A percentile compares a stretch with the other conserved stretches of the same genome.
Evolutionary conservation across 768 basidiomycete species (phyloP).

Genomic region (Strobilomyces echinocephalus): DNA sequence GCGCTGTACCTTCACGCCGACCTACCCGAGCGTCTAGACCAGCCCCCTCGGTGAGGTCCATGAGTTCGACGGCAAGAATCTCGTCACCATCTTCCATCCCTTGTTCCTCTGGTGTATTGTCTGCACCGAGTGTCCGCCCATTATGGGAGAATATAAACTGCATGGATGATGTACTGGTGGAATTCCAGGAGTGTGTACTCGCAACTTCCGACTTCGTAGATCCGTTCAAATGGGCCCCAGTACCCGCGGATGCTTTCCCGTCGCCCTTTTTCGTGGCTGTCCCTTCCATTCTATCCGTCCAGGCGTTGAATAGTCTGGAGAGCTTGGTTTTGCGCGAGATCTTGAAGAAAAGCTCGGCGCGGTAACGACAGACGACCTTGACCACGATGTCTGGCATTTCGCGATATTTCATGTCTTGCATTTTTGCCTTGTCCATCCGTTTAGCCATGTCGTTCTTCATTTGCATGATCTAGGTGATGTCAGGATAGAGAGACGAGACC

Average conservation of each 20-base stretch:
- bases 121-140: conserved; percentile 71
- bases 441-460: conserved; percentile 82
- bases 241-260: conserved; percentile 26
- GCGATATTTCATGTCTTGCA: conserved; percentile 75
- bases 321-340: conserved; percentile 88
- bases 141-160: conserved; percentile 85
- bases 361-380: conserved; percentile 84
- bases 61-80: conserved; percentile 83
- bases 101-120: conserved; percentile 81
- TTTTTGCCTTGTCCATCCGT: conserved; percentile 71
- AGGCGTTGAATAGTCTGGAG: conserved; percentile 76
- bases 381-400: conserved; percentile 88
- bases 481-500: neutral
- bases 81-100: conserved; percentile 88
- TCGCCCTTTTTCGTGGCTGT: conserved; percentile 44
- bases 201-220: conserved; percentile 48
- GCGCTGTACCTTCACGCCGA: conserved; percentile 4
- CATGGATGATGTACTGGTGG: conserved; percentile 43
- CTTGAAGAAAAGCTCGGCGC: conserved; percentile 89
- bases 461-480: conserved; percentile 54
- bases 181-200: conserved; percentile 40
- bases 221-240: conserved; percentile 40
- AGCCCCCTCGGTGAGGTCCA: conserved; percentile 78
- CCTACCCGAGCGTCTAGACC: conserved; percentile 61
- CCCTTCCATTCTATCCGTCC: conserved; percentile 85